Percentiles rank a stretch among this genome's conserved stretches.
phyloP scores from a whole-genome alignment of 257 asterid species.

The Primulina huaijiensis region DNA sequence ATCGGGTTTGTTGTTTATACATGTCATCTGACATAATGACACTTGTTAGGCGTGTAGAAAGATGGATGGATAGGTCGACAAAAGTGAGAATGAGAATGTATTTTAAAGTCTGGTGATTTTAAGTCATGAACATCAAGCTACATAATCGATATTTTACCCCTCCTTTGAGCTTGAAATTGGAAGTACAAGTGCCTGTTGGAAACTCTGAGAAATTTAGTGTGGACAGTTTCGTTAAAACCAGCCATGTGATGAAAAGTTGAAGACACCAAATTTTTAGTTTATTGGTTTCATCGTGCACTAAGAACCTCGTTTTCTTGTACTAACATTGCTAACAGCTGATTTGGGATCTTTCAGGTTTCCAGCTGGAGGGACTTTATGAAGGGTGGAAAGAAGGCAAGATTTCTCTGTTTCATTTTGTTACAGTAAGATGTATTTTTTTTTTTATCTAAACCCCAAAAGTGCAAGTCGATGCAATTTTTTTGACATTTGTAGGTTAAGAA shows the following conservation, averaged over 20 bases:
- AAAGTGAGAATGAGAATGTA: not conserved
- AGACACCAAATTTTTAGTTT: not conserved
- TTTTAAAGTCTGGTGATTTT: not conserved
- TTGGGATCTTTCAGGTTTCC: conserved; percentile 55
- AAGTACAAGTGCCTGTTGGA: not conserved
- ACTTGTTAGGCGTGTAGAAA: not conserved
- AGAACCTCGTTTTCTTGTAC: not conserved
- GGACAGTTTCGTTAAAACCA: too few species aligned
- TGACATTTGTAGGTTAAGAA: conserved; percentile 58
- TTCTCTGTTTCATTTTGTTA: not conserved
- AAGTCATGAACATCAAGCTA: not conserved
- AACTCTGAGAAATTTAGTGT: not conserved
- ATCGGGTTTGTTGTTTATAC: conserved; percentile 59
- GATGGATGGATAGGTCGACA: not conserved
- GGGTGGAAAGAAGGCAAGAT: conserved; percentile 86
- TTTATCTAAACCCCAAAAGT: not conserved
- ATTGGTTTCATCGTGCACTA: not conserved
- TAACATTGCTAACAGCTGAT: not conserved
- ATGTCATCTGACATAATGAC: not conserved
- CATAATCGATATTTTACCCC: not conserved
- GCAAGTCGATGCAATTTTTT: not conserved
- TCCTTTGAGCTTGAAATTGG: not conserved
- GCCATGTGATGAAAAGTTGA: too few species aligned
- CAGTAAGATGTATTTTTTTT: not conserved
- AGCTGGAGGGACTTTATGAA: conserved; percentile 99